Evolutionary conservation across 2,329 filamentous ascomycete genomes (phyloP).

Genomic region (Onygenales sp.): DNA sequence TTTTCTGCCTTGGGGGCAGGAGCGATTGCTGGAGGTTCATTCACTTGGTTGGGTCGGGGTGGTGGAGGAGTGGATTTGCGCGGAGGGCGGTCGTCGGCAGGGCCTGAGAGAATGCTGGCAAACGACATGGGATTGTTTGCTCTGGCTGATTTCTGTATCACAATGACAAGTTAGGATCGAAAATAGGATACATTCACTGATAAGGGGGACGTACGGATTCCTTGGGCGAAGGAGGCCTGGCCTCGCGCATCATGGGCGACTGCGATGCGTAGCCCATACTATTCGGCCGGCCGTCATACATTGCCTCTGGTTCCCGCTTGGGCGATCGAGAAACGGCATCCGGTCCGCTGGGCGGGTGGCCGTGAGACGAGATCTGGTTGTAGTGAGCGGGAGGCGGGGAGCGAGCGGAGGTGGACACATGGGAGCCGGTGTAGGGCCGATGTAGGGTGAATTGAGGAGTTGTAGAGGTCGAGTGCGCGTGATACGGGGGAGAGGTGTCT

Average conservation of each 20-base stretch:
- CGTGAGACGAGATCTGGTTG: conserved; percentile 28
- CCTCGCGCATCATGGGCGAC: conserved; percentile 22
- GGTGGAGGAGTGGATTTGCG: conserved; percentile 41
- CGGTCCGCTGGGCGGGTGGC: conserved; percentile 29
- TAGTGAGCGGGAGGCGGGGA: conserved; percentile 25
- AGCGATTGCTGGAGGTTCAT: conserved; percentile 17
- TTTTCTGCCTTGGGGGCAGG: conserved; percentile 22
- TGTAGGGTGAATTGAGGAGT: conserved; percentile 25
- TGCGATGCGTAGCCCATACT: conserved; percentile 23
- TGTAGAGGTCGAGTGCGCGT: conserved; percentile 21
- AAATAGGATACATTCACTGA: background rate
- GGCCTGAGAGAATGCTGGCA: conserved; percentile 81
- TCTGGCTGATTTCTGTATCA: conserved; percentile 56
- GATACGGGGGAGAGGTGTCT: conserved; percentile 28
- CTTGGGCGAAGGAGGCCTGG: conserved; percentile 26
- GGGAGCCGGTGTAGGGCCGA: conserved; percentile 25
- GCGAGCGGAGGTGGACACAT: conserved; percentile 24
- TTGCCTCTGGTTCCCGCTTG: conserved; percentile 29
- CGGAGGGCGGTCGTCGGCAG: conserved; percentile 51
- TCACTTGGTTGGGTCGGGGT: conserved; percentile 15
- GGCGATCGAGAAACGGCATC: conserved; percentile 34
- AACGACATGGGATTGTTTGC: conserved; percentile 88
- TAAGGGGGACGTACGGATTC: conserved; percentile 28
- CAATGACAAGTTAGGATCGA: conserved; percentile 12
- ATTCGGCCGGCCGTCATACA: conserved; percentile 23